Evolutionary conservation across 23 red algal genomes (phyloP).

Genomic region (Gracilariopsis chorda): DNA sequence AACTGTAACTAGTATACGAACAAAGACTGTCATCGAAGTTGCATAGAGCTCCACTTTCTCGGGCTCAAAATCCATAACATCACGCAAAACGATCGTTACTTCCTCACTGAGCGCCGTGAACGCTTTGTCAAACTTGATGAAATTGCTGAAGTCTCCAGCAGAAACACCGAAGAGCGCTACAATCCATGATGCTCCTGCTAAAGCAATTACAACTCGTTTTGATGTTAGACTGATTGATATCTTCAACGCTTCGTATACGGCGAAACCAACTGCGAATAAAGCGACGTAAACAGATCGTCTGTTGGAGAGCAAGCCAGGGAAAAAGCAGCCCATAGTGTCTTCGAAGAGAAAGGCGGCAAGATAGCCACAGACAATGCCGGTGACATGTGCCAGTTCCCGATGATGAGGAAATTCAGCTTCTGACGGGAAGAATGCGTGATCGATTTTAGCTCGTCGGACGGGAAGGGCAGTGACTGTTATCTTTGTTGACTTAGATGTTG

Average conservation of each 20-base stretch:
- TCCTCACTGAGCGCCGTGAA: background rate
- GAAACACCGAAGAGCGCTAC: background rate
- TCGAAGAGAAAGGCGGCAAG: conserved; percentile 37
- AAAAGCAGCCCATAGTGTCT: conserved; percentile 23
- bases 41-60: background rate
- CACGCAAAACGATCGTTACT: background rate
- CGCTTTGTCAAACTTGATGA: conserved; percentile 37
- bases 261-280: background rate
- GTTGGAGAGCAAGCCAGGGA: conserved; percentile 24
- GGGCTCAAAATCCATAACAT: background rate
- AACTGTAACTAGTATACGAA: background rate
- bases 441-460: conserved; percentile 13
- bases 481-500: conserved; percentile 7
- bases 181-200: conserved; percentile 9
- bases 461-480: conserved; percentile 16
- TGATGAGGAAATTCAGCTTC: conserved; percentile 48
- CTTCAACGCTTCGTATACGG: background rate
- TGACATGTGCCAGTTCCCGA: conserved; percentile 3
- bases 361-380: conserved; percentile 13
- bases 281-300: conserved; percentile 24
- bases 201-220: background rate
- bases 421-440: background rate
- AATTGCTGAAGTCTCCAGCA: background rate
- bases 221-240: conserved; percentile 30
- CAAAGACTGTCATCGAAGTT: background rate